Conservation (phyloP, 2,329 filamentous ascomycete species). For the Alternaria gansuensis region DNA sequence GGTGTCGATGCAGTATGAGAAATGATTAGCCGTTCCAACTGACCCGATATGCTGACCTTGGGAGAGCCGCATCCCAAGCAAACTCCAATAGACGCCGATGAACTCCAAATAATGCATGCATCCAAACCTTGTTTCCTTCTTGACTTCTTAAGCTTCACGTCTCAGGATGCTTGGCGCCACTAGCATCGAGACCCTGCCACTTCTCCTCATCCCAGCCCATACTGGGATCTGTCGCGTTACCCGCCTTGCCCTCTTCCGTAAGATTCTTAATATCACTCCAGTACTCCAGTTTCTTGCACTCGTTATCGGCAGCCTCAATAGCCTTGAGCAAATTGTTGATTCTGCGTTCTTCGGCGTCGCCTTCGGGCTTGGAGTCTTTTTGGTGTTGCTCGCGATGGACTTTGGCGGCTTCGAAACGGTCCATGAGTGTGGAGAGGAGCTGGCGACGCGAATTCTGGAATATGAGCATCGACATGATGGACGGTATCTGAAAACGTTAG, state of each 20-base stretch:
- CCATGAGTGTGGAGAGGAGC: constrained; percentile 74
- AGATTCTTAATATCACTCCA: constrained; percentile 75
- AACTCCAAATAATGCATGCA: constrained; percentile 17
- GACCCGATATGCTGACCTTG: constrained; percentile 16
- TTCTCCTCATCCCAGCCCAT: constrained; percentile 50
- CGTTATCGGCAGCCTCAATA: constrained; percentile 77
- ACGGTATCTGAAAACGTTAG: constrained; percentile 43
- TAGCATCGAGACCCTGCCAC: constrained; percentile 53
- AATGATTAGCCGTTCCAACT: constrained; percentile 8
- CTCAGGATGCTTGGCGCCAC: constrained; percentile 47
- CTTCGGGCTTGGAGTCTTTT: constrained; percentile 54
- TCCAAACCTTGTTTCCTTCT: background rate
- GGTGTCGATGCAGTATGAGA: constrained; percentile 14
- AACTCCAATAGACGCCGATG: background rate
- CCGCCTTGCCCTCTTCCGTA: constrained; percentile 49
- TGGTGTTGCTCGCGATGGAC: constrained; percentile 60
- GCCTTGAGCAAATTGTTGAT: constrained; percentile 77
- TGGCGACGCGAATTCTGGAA: constrained; percentile 88
- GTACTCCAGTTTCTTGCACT: constrained; percentile 82
- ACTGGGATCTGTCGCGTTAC: constrained; percentile 43
- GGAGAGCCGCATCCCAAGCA: constrained; percentile 4
- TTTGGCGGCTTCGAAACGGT: constrained; percentile 62
- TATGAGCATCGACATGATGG: constrained; percentile 73
- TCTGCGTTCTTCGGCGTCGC: constrained; percentile 60
- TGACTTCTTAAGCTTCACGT: constrained; percentile 2